These are phyloP conservation scores for Hyaloscypha hepaticicola DNA, from an alignment of 495 filamentous ascomycete species.

Conservation along the genomic window DNA sequence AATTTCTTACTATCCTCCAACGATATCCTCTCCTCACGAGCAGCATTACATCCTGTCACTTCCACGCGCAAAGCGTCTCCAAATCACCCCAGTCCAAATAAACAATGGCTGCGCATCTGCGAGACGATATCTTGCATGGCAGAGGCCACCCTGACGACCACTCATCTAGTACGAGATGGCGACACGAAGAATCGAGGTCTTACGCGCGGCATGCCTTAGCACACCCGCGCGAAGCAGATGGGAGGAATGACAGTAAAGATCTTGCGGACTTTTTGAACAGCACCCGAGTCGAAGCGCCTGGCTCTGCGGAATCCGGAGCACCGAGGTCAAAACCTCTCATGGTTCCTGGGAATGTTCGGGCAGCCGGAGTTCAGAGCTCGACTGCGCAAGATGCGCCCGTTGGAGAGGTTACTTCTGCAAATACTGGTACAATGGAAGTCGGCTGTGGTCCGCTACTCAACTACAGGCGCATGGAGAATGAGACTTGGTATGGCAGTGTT, in stretches of 20 bases:
- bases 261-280: slow-evolving; percentile 51
- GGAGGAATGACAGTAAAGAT: slow-evolving; percentile 40
- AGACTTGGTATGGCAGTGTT: slow-evolving; percentile 80
- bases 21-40: background rate
- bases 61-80: background rate
- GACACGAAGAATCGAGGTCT: slow-evolving; percentile 51
- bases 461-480: slow-evolving; percentile 75
- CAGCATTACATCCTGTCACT: background rate
- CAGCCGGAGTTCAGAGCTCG: background rate
- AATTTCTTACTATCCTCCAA: background rate
- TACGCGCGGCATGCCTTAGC: slow-evolving; percentile 36
- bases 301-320: slow-evolving; percentile 29
- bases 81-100: background rate
- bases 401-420: background rate
- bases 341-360: slow-evolving; percentile 19
- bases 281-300: slow-evolving; percentile 41
- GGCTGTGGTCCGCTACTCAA: slow-evolving; percentile 82
- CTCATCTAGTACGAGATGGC: slow-evolving; percentile 48
- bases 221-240: slow-evolving; percentile 32
- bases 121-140: slow-evolving; percentile 32
- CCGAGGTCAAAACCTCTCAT: slow-evolving; percentile 27
- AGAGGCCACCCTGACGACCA: slow-evolving; percentile 43
- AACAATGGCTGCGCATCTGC: slow-evolving; percentile 30
- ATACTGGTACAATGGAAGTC: slow-evolving; percentile 43
- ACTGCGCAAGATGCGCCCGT: background rate